phyloP scores from a whole-genome alignment of 2,329 filamentous ascomycete species.

The Metarhizium robertsii region DNA sequence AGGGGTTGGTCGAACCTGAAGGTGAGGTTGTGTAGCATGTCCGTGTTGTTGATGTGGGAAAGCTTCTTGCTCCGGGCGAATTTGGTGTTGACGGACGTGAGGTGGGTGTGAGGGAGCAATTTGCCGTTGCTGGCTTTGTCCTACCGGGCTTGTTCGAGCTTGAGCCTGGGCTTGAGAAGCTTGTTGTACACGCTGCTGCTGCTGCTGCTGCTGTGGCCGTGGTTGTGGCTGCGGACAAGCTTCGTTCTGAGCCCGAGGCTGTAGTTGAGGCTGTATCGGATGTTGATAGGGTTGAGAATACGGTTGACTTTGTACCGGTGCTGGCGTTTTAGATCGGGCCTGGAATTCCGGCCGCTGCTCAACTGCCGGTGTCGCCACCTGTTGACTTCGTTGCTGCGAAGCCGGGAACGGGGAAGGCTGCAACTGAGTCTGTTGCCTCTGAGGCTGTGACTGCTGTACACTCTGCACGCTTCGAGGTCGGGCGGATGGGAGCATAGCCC shows the following conservation, averaged over 20 bases:
- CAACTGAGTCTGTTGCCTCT: no score
- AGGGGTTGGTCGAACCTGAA: no score
- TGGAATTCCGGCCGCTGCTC: not conserved
- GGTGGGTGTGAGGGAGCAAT: no score
- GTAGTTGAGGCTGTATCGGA: not conserved
- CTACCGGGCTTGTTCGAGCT: not conserved
- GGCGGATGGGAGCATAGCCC: constrained; percentile 7
- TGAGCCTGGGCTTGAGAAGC: no score
- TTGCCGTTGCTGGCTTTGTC: no score
- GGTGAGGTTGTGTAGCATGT: no score
- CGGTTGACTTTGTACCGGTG: not conserved
- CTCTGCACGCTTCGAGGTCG: not conserved
- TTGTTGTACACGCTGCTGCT: not conserved
- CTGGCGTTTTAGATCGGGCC: not conserved
- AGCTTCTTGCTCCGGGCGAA: no score
- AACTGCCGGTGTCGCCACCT: not conserved
- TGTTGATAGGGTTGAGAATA: not conserved
- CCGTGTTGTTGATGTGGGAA: no score
- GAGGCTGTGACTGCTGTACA: no score
- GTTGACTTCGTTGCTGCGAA: not conserved
- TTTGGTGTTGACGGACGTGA: no score
- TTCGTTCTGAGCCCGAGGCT: not conserved
- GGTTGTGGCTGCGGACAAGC: not conserved
- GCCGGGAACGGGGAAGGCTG: no score
- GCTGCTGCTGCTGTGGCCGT: no score